Percentiles rank a stretch among this genome's conserved stretches.
Conservation (phyloP, 2,329 filamentous ascomycete genomes). For the Diplodia corticola region DNA sequence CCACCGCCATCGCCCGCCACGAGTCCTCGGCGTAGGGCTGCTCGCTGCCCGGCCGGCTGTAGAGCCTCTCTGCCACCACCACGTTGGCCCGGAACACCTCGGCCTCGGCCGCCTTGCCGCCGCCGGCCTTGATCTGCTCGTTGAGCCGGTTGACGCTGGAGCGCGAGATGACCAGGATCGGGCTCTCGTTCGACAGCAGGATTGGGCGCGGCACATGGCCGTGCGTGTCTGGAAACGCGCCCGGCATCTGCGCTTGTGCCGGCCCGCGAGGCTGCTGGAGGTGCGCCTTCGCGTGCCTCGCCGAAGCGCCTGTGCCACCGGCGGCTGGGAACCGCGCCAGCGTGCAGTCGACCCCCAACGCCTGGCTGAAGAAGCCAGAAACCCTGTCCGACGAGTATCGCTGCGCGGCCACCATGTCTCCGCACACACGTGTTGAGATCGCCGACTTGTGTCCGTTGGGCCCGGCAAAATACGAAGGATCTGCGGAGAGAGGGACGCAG, state of each 20-base stretch:
- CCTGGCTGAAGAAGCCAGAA: conserved; percentile 73
- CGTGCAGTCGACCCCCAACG: conserved; percentile 76
- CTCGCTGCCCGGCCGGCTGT: conserved; percentile 46
- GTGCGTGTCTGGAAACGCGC: conserved; percentile 57
- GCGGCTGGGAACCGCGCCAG: conserved; percentile 77
- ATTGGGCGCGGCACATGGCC: conserved; percentile 61
- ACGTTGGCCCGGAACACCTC: conserved; percentile 89
- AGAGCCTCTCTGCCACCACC: conserved; percentile 59
- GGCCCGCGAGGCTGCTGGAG: conserved; percentile 53
- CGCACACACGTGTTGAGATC: conserved; percentile 68
- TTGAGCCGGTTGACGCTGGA: conserved; percentile 81
- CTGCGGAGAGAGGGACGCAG: conserved; percentile 63
- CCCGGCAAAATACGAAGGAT: conserved; percentile 59
- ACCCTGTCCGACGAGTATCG: conserved; percentile 67
- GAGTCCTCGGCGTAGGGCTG: conserved; percentile 76
- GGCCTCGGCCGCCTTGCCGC: conserved; percentile 65
- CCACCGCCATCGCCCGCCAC: conserved; percentile 71
- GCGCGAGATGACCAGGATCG: conserved; percentile 80
- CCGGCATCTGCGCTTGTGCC: conserved; percentile 47
- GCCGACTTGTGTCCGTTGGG: conserved; percentile 38
- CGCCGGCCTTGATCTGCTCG: conserved; percentile 62
- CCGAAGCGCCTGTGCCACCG: conserved; percentile 54
- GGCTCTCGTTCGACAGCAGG: conserved; percentile 87
- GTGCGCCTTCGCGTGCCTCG: conserved; percentile 71
- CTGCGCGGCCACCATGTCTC: conserved; percentile 71